Evolutionary conservation across 73 alveolate species (phyloP).

Genomic region (Urostyla sp.): DNA sequence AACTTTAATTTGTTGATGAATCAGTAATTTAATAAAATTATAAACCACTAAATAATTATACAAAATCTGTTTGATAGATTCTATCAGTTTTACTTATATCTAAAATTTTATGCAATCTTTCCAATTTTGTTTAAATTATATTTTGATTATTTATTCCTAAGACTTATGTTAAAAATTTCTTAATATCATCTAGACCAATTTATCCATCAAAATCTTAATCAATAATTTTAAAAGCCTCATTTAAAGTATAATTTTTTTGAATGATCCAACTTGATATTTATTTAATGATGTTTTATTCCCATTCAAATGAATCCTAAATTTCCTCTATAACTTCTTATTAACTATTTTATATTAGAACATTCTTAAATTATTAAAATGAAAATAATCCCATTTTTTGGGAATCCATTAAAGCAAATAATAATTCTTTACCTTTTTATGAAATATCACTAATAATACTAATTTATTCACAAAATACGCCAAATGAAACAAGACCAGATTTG

Average conservation of each 20-base stretch:
- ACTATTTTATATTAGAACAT: slow-evolving; percentile 58
- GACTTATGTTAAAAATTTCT: slow-evolving; percentile 52
- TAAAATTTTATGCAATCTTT: slow-evolving; percentile 73
- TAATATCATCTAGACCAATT: slow-evolving; percentile 70
- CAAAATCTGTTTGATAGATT: slow-evolving; percentile 74
- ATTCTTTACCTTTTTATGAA: slow-evolving; percentile 75
- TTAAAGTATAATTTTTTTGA: slow-evolving; percentile 61
- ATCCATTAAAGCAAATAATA: slow-evolving; percentile 81
- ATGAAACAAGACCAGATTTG: slow-evolving; percentile 24
- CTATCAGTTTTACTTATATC: slow-evolving; percentile 75
- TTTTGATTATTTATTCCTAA: slow-evolving; percentile 64
- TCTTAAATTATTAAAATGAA: slow-evolving; percentile 62
- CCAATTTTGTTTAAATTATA: slow-evolving; percentile 59
- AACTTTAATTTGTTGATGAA: slow-evolving; percentile 23
- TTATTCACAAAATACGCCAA: not conserved
- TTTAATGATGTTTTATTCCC: slow-evolving; percentile 74
- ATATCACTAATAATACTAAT: slow-evolving; percentile 42
- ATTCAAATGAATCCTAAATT: slow-evolving; percentile 74
- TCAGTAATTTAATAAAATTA: slow-evolving; percentile 41
- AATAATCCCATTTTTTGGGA: slow-evolving; percentile 69
- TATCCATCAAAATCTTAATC: slow-evolving; percentile 83
- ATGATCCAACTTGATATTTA: slow-evolving; percentile 76
- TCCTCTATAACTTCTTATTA: slow-evolving; percentile 39
- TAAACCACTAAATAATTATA: slow-evolving; percentile 20
- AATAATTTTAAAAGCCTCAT: slow-evolving; percentile 80